Evolutionary conservation across 345 rosid species (phyloP).

Genomic region (Turnera subulata): DNA sequence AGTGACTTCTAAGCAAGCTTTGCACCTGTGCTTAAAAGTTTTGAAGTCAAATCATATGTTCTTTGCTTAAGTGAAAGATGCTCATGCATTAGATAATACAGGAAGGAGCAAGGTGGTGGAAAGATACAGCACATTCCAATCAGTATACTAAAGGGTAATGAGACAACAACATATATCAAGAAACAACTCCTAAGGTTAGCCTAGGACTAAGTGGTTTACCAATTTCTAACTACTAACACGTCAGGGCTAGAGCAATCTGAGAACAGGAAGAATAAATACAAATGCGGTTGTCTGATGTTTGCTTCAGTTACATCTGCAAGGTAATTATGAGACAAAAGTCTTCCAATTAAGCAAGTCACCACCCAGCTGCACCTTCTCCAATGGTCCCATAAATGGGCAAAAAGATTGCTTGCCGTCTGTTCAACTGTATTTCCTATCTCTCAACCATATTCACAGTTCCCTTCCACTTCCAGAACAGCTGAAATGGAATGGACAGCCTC

Average conservation of each 20-base stretch:
- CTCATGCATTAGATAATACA: too few relatives aligned
- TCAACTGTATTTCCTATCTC: conserved; percentile 4
- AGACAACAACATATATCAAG: too few relatives aligned
- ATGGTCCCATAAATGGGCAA: not conserved
- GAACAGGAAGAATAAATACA: conserved; percentile 2
- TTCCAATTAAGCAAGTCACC: too few relatives aligned
- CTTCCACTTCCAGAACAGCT: conserved; percentile 1
- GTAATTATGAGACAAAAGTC: not conserved
- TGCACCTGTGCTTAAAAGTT: too few relatives aligned
- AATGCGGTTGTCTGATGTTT: not conserved
- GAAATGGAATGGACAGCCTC: not conserved
- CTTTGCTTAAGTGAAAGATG: too few relatives aligned
- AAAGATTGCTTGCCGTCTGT: conserved; percentile 1
- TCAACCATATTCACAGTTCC: conserved; percentile 17
- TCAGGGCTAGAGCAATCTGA: conserved; percentile 10
- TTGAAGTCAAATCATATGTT: too few relatives aligned
- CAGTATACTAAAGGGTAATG: too few relatives aligned
- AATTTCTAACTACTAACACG: conserved; percentile 10
- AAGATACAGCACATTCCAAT: too few relatives aligned
- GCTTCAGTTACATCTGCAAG: conserved; percentile 2
- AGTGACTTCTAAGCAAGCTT: too few relatives aligned
- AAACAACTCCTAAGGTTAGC: conserved; percentile 14
- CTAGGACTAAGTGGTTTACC: conserved; percentile 3
- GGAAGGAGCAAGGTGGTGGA: too few relatives aligned
- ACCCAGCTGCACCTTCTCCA: not conserved